Base-by-base conservation (phyloP, 768 basidiomycete genomes). In the Clathrus columnatus region DNA sequence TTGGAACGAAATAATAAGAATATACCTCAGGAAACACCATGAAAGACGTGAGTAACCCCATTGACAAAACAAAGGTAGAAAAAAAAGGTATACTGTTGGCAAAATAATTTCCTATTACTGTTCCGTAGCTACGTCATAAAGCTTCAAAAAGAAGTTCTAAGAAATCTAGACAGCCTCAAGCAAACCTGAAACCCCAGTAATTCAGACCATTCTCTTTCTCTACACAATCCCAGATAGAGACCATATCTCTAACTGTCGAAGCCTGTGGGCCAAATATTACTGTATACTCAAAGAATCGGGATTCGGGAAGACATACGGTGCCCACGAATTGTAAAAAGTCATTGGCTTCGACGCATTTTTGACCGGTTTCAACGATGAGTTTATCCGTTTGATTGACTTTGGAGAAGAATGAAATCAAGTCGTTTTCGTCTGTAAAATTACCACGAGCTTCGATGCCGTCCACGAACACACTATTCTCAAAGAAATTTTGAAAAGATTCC, bases 21-120 rank as follows among this genome's bases (percentile, higher is more conserved):
- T 14, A 51, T 29, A 51, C 50, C 50, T 54, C 36, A 14, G 52
- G 52, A 27, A 54, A 54, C 52, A 54, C 52, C 44, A 23, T 11
- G 21, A 17, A 18, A 16, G 7, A 32, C 7, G 30, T 32, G 16
- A 32, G 30, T 32, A 32, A 32, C n/a, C 7, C 16, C 16, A 32
- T 32, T 32, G 16, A 16, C 30, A 32, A 32, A 7, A 7, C 30
- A 7, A 7, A 23, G 20, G 24, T 23, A 54, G n/a, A 17, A 23
- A 36, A 11, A 54, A 54, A 6, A 23, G 32, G 32, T 41, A 23
- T 20, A 54, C 52, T 54, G 52, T 54, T 54, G 20, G 44, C 43
- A 45, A 54, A 54, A 21, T 44, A 54, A 27, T 54, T 45, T 54
- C 52, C 52, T 10, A 54, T 20, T 6, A 54, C 52, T 10, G 42